phyloP scores from a whole-genome alignment of 371 early-diverging fungal genomes.

The Mortierella sp. region DNA sequence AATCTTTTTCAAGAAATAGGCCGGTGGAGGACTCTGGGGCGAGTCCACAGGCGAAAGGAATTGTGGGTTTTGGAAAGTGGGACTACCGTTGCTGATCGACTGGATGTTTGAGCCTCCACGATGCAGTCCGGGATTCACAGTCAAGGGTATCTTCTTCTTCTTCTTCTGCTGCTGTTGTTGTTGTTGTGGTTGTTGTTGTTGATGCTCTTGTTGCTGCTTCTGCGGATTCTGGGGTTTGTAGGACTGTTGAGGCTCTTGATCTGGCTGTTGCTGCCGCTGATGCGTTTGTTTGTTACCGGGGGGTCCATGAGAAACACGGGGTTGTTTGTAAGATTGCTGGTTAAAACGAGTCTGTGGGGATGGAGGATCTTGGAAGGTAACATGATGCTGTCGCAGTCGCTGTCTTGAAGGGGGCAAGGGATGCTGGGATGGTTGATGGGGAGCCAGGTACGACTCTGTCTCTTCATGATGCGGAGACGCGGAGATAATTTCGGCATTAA shows the following conservation, averaged over 20 bases:
- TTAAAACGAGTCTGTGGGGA: conserved; percentile 20
- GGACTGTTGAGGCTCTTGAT: neutral
- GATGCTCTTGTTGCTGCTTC: neutral
- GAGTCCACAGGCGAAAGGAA: conserved; percentile 36
- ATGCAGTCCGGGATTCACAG: conserved; percentile 2
- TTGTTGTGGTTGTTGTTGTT: neutral
- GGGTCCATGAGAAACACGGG: conserved; percentile 3
- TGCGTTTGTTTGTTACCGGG: neutral
- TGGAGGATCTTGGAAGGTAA: conserved; percentile 11
- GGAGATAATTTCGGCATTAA: too few relatives aligned
- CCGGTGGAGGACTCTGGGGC: conserved; percentile 30
- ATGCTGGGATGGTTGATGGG: conserved; percentile 9
- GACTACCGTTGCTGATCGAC: conserved; percentile 13
- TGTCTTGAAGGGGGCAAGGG: neutral
- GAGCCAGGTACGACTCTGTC: conserved; percentile 5
- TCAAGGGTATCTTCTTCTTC: conserved; percentile 1
- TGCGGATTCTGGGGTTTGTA: too few relatives aligned
- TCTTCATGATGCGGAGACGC: too few relatives aligned
- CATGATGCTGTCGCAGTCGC: conserved; percentile 19
- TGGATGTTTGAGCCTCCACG: conserved; percentile 6
- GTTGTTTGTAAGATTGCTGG: conserved; percentile 26
- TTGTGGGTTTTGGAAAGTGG: conserved; percentile 19
- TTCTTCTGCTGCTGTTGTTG: too few relatives aligned
- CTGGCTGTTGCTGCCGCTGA: neutral
- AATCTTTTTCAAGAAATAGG: conserved; percentile 28